Base-by-base conservation (phyloP, 1,284 basidiomycete species). In the Stereum hirsutum region DNA sequence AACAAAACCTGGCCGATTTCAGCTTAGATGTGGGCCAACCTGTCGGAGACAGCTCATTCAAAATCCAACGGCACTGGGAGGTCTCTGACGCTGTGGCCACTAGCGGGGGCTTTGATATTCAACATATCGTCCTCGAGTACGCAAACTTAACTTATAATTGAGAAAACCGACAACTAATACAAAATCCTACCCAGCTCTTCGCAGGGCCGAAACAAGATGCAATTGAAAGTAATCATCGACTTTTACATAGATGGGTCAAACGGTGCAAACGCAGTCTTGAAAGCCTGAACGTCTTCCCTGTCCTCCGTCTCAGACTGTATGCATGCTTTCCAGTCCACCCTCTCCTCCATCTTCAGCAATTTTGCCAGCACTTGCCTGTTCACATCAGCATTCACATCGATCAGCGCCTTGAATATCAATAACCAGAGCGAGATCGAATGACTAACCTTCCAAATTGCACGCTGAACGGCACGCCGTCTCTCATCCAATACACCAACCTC, bases 251-350 rank as follows among this genome's bases (percentile, higher is more conserved):
- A 62, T 2, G 77, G 76, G 58, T 89, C 81, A 58, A 90, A 92
- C 3, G 73, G 63, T 15, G 75, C 70, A 55, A 94, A 93, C 1
- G 84, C 88, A 32, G 70, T 66, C 58, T 92, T 94, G 64, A 96
- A 94, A 44, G 75, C 74, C 42, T 78, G 65, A 3, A 79, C 86
- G 58, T 95, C 92, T 19, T 74, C 75, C 55, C 69, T 83, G 55
- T 96, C 92, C 53, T 91, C 87, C 19, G 81, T 81, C 39, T 90
- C 87, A 4, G 79, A 67, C 49, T 88, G 74, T 54, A 74, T 67
- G 57, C 94, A 97, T 2, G 74, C 76, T 59, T 91, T 94, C 93
- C 93, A 97, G 57, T 97, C 91, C 39, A 84, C 66, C 38, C 93
- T 73, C 35, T 92, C 78, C 1, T 81, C 79, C 45, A 81, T 74